Evolutionary conservation across 305 asterid genomes (phyloP).

Genomic region (Solanum chacoense): DNA sequence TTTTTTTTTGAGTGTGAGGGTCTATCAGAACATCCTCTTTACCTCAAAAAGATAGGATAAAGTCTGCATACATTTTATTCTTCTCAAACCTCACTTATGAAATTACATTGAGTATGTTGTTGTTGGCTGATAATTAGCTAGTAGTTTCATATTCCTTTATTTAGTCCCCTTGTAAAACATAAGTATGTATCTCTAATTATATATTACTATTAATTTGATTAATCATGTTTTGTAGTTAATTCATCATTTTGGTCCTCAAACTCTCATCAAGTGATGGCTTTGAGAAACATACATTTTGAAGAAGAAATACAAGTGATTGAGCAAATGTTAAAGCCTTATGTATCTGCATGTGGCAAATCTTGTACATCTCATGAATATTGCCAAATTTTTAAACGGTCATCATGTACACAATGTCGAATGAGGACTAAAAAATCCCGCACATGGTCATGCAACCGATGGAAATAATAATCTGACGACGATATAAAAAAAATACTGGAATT

Average conservation of each 20-base stretch:
- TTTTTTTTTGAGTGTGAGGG: too few species aligned
- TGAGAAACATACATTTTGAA: neutral
- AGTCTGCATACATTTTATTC: too few species aligned
- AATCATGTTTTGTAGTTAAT: neutral
- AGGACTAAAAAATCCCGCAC: neutral
- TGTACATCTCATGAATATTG: neutral
- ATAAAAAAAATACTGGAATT: neutral
- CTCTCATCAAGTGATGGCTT: neutral
- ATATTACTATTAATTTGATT: neutral
- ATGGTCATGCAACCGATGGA: neutral
- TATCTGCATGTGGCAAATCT: neutral
- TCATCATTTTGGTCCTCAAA: neutral
- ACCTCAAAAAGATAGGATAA: too few species aligned
- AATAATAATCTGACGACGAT: neutral
- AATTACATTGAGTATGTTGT: neutral
- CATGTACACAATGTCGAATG: neutral
- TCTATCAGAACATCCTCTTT: too few species aligned
- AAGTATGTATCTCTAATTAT: neutral
- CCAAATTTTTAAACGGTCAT: neutral
- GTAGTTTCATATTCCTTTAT: neutral
- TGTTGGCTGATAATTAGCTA: neutral
- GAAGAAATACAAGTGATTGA: neutral
- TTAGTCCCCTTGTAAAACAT: too few species aligned
- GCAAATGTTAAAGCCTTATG: neutral
- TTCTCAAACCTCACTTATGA: neutral